These are phyloP conservation scores for Phascolomyces articulosus DNA, from an alignment of 371 early-diverging fungal species.

Conservation along the genomic window DNA sequence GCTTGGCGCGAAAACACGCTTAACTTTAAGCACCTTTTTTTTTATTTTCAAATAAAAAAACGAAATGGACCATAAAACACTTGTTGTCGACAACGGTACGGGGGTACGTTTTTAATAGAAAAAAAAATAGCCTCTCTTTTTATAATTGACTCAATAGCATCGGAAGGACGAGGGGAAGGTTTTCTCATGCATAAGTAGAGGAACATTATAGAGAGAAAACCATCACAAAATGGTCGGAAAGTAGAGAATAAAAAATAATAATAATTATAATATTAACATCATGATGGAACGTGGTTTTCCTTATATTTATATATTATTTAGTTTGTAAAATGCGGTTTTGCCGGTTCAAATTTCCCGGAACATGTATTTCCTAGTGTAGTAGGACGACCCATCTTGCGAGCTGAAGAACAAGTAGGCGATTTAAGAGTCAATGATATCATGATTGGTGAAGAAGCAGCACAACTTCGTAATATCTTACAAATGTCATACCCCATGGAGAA, in stretches of 20 bases:
- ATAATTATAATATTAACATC: not conserved
- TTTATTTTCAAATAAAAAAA: not conserved
- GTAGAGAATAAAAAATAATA: not conserved
- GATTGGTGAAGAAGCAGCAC: constrained; percentile 97
- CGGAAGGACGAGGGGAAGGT: too few species aligned
- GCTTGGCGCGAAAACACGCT: not conserved
- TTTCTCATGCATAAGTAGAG: too few species aligned
- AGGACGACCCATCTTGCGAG: constrained; percentile 96
- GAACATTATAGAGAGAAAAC: too few species aligned
- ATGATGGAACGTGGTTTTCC: not conserved
- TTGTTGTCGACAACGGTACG: constrained; percentile 96
- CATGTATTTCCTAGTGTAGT: constrained; percentile 96
- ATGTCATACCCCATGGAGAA: constrained; percentile 98
- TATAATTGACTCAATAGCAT: too few species aligned
- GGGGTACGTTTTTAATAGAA: constrained; percentile 70
- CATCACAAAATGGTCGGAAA: not conserved
- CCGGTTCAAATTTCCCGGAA: constrained; percentile 96
- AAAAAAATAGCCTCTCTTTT: not conserved
- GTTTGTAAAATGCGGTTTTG: constrained; percentile 97
- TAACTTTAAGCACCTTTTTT: not conserved
- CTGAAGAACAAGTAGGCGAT: constrained; percentile 87
- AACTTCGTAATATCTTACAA: constrained; percentile 84
- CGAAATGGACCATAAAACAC: constrained; percentile 57
- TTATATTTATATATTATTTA: constrained; percentile 26
- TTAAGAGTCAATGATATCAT: constrained; percentile 89